Conservation (phyloP, 176 grass and related monocot species). For the Alloteropsis semialata region DNA sequence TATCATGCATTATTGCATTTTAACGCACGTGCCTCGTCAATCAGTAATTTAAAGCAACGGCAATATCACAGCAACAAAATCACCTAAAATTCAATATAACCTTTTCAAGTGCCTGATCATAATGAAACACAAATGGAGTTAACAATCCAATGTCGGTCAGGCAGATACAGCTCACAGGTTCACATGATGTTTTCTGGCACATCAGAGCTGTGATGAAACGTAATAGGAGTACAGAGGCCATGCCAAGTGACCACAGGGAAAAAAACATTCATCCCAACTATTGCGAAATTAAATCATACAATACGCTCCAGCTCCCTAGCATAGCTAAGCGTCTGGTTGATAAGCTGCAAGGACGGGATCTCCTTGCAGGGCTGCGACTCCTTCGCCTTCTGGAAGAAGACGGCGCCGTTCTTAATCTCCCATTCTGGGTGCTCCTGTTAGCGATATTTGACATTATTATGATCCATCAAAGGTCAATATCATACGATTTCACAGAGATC, state of each 20-base stretch:
- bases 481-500: background rate
- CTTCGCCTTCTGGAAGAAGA: slow-evolving; percentile 88
- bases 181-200: background rate
- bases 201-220: background rate
- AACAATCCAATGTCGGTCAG: background rate
- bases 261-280: background rate
- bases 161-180: background rate
- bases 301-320: slow-evolving; percentile 92
- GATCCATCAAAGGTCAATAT: background rate
- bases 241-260: background rate
- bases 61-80: no score
- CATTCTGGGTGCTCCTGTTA: slow-evolving; percentile 82
- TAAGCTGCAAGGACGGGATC: slow-evolving; percentile 77
- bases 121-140: slow-evolving; percentile 13
- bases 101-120: background rate
- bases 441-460: background rate
- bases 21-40: no score
- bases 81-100: no score
- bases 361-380: slow-evolving; percentile 91
- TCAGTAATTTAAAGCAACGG: no score
- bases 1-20: no score
- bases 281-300: slow-evolving; percentile 45
- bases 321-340: slow-evolving; percentile 92
- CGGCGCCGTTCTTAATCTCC: slow-evolving; percentile 67
- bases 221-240: slow-evolving; percentile 11